Evolutionary conservation across 108 stramenopile genomes (phyloP).

Genomic region (Pseudonitzschia multistriata): DNA sequence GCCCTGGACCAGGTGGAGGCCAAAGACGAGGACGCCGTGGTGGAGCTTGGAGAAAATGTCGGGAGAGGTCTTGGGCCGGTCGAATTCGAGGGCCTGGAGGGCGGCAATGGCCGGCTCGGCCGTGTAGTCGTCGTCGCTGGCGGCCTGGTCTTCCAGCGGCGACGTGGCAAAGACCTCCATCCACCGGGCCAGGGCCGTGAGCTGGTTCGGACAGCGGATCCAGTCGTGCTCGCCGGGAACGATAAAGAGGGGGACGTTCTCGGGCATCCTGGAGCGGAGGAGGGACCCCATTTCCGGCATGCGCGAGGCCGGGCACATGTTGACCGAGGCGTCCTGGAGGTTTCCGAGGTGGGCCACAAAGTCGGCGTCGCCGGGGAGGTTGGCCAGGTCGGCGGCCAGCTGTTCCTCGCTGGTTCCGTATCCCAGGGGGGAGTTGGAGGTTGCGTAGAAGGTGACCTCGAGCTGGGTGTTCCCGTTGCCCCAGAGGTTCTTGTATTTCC

Average conservation of each 20-base stretch:
- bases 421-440: conserved; percentile 61
- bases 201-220: conserved; percentile 58
- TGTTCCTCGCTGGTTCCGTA: conserved; percentile 39
- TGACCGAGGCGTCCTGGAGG: conserved; percentile 51
- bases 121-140: conserved; percentile 28
- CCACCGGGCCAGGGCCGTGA: conserved; percentile 50
- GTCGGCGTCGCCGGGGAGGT: conserved; percentile 57
- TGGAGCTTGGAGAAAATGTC: conserved; percentile 68
- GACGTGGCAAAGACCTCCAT: conserved; percentile 32
- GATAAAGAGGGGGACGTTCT: conserved; percentile 62
- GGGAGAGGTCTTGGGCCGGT: conserved; percentile 27
- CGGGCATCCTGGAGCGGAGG: conserved; percentile 43
- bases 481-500: conserved; percentile 13
- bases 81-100: conserved; percentile 37
- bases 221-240: conserved; percentile 78
- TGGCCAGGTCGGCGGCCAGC: conserved; percentile 47
- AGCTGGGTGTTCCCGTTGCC: neutral
- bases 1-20: conserved; percentile 70
- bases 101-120: conserved; percentile 42
- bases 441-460: conserved; percentile 68
- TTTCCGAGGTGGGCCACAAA: conserved; percentile 81
- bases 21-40: conserved; percentile 69
- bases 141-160: neutral
- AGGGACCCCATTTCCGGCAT: conserved; percentile 43
- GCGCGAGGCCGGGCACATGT: conserved; percentile 48